Evolutionary conservation across 1,284 basidiomycete genomes (phyloP).

Genomic region (Pseudozyma flocculosa): DNA sequence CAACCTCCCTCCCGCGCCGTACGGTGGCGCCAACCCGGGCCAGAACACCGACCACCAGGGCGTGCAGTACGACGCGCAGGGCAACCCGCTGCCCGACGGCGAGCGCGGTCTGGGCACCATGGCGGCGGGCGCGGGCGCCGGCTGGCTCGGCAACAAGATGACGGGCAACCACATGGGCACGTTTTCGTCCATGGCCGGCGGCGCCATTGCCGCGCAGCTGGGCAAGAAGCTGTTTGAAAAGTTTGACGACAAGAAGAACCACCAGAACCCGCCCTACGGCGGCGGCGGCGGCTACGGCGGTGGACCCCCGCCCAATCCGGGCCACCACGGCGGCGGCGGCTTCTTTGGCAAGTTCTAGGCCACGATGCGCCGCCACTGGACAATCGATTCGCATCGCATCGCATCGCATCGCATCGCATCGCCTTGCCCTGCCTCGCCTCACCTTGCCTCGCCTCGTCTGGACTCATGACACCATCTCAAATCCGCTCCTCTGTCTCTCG

Average conservation of each 20-base stretch:
- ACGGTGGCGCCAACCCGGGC: neutral
- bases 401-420: neutral
- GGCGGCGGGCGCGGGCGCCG: slow-evolving; percentile 41
- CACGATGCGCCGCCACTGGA: no score
- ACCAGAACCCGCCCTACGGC: slow-evolving; percentile 8
- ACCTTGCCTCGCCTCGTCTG: no score
- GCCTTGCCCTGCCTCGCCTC: neutral
- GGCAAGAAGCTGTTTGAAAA: slow-evolving; percentile 44
- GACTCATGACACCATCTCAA: no score
- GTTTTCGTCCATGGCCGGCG: slow-evolving; percentile 27
- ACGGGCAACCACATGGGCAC: slow-evolving; percentile 37
- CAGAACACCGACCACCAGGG: slow-evolving; percentile 3
- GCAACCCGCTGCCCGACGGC: slow-evolving; percentile 37
- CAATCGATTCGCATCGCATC: neutral
- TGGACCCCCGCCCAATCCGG: slow-evolving; percentile 1
- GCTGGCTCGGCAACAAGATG: slow-evolving; percentile 44
- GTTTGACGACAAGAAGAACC: slow-evolving; percentile 22
- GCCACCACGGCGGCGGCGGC: slow-evolving; percentile 13
- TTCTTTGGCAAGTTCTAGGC: slow-evolving; percentile 20
- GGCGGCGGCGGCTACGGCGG: slow-evolving; percentile 12
- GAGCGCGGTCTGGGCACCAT: slow-evolving; percentile 50
- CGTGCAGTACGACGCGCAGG: slow-evolving; percentile 41
- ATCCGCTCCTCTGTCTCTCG: no score
- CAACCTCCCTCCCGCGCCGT: neutral
- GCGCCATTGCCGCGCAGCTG: slow-evolving; percentile 42